Percentiles rank a stretch among this genome's conserved stretches.
Conservation (phyloP, 2,329 filamentous ascomycete species). For the Sordariomycetes sp. region DNA sequence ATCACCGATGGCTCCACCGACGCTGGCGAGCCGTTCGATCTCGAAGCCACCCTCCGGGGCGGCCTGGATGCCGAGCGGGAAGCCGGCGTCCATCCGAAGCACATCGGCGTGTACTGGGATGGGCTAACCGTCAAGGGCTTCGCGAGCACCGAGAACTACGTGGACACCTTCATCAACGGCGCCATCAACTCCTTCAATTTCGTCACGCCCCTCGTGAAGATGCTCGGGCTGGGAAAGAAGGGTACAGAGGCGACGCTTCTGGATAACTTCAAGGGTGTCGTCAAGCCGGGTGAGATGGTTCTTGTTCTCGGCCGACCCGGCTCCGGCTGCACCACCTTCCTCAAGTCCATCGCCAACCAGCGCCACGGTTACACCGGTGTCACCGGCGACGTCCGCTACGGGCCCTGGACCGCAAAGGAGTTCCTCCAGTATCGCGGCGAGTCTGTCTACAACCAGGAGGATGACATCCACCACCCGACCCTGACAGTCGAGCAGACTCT, state of each 20-base stretch:
- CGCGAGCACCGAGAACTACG: constrained; percentile 63
- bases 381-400: constrained; percentile 64
- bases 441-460: constrained; percentile 77
- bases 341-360: constrained; percentile 59
- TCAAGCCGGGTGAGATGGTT: constrained; percentile 79
- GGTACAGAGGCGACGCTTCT: constrained; percentile 64
- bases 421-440: constrained; percentile 69
- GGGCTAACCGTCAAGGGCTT: constrained; percentile 65
- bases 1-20: constrained; percentile 9
- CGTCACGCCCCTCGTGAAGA: constrained; percentile 48
- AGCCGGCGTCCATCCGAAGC: constrained; percentile 71
- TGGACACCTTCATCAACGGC: constrained; percentile 66
- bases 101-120: constrained; percentile 73
- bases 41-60: constrained; percentile 64
- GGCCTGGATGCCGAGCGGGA: constrained; percentile 60
- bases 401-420: constrained; percentile 58
- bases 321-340: constrained; percentile 59
- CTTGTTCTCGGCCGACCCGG: constrained; percentile 72
- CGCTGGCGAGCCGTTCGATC: constrained; percentile 53
- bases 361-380: constrained; percentile 43
- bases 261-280: constrained; percentile 58
- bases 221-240: constrained; percentile 58
- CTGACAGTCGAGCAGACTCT: constrained; percentile 83
- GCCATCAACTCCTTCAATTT: constrained; percentile 69
- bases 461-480: constrained; percentile 77